Evolutionary conservation across 148 eudicot genomes (phyloP).

Genomic region (Silene latifolia): DNA sequence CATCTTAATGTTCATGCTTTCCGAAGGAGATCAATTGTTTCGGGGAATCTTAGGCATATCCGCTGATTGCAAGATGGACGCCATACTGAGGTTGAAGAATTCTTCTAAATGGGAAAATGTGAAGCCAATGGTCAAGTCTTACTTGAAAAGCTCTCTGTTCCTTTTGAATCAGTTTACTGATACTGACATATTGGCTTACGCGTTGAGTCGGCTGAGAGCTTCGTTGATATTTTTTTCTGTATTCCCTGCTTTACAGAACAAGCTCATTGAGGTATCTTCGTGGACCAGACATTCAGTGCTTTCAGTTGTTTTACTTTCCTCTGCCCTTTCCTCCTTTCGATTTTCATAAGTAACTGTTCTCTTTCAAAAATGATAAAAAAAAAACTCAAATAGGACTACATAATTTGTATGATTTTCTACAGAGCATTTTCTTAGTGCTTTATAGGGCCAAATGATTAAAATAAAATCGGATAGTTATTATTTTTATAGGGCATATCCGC

Average conservation of each 20-base stretch:
- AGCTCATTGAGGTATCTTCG: constrained; percentile 65
- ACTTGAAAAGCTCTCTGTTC: constrained; percentile 70
- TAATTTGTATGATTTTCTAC: too few relatives aligned
- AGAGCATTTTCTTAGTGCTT: too few relatives aligned
- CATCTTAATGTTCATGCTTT: constrained; percentile 60
- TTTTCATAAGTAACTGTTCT: too few relatives aligned
- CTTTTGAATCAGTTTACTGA: constrained; percentile 77
- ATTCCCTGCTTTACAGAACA: constrained; percentile 58
- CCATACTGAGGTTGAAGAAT: constrained; percentile 49
- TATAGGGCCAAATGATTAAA: too few relatives aligned
- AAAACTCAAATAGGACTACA: too few relatives aligned
- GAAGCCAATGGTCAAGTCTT: constrained; percentile 74
- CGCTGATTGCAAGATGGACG: constrained; percentile 52
- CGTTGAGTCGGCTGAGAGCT: constrained; percentile 61
- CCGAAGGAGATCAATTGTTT: constrained; percentile 68
- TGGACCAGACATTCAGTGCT: constrained; percentile 1
- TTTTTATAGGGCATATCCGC: too few relatives aligned
- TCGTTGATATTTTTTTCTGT: constrained; percentile 72
- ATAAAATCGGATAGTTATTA: too few relatives aligned
- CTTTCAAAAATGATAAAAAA: too few relatives aligned
- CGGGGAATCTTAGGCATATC: constrained; percentile 51
- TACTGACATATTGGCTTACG: constrained; percentile 56
- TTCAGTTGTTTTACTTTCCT: neutral
- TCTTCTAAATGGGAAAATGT: constrained; percentile 62
- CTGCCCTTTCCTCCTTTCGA: neutral